Base-by-base conservation (phyloP, 768 basidiomycete species). In the Rhizopogon roseolus region DNA sequence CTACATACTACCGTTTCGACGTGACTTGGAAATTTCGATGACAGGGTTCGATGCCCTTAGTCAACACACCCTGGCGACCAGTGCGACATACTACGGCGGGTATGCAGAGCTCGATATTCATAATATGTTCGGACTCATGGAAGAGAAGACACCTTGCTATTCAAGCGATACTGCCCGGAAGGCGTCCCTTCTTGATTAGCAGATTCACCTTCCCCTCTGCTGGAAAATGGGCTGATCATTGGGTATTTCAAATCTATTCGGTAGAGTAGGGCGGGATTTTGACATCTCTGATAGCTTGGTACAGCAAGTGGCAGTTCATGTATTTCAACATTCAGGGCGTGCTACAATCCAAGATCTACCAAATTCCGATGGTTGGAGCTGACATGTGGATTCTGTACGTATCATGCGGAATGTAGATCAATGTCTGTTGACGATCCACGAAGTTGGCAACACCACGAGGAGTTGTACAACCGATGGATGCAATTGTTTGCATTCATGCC, bases 391-490 rank as follows among this genome's bases (percentile, higher is more conserved):
- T 65, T 69, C 57, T 58, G 67, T 69, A 29, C 39, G 65, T 59
- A 16, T 13, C 22, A 2, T 42, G 43, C 2, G 10, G 5, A n/a
- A 44, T 29, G 8, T 29, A 5, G 16, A 29, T 17, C 28, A 1
- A n/a, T 44, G 7, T 44, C 5, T 11, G 4, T 9, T 13, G 32
- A 17, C 1, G 2, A 39, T 36, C n/a, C n/a, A 36, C 6, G 36
- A 45, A 65, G 63, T 54, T 56, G 80, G 73, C 2, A 90, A 91
- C 65, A 84, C 85, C 7, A 89, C 60, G 90, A 92, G 66, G 88
- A 91, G 64, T 76, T 93, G 9, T 88, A 88, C 68, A 85, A 84
- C 57, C 79, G 90, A 14, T 93, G 90, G 90, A 90, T 89, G 88
- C 84, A 86, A 65, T 76, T 91, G 16, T 76, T 85, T 3, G 90